Conservation (phyloP, 192 early-diverging fungal genomes). For the Thoreauomyces humboldtii region DNA sequence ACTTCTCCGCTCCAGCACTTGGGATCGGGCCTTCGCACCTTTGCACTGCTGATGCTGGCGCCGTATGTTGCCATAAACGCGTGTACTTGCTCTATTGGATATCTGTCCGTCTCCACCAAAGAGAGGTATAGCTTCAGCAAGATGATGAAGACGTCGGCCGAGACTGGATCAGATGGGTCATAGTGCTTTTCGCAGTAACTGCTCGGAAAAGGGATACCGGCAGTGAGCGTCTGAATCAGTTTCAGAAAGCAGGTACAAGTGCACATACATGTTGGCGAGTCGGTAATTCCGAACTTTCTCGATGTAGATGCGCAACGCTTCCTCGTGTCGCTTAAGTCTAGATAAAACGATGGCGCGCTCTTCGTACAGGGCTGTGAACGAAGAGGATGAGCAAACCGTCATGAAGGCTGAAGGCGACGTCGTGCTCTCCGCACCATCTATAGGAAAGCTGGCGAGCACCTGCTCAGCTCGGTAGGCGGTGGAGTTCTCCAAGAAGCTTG, state of each 20-base stretch:
- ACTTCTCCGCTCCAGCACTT: too few species aligned
- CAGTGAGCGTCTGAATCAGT: background rate
- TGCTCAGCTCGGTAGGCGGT: conserved; percentile 71
- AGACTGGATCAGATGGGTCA: conserved; percentile 6
- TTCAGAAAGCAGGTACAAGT: background rate
- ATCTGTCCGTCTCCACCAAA: conserved; percentile 37
- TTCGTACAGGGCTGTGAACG: conserved; percentile 63
- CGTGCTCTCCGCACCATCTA: conserved; percentile 50
- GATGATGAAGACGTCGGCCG: conserved; percentile 56
- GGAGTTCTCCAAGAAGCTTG: conserved; percentile 70
- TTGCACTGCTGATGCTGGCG: conserved; percentile 58
- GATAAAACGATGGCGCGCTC: conserved; percentile 79
- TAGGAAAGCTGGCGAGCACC: conserved; percentile 70
- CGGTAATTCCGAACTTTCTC: conserved; percentile 71
- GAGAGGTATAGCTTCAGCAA: conserved; percentile 63
- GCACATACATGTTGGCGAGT: conserved; percentile 45
- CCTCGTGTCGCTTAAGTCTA: conserved; percentile 80
- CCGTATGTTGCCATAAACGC: conserved; percentile 65
- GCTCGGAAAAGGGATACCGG: background rate
- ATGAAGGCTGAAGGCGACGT: background rate
- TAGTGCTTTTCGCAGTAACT: conserved; percentile 46
- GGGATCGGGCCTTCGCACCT: conserved; percentile 34
- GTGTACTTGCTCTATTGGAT: conserved; percentile 55
- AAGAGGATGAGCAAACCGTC: background rate
- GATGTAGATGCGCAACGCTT: conserved; percentile 80